Base-by-base conservation (phyloP, 306 rosid genomes). In the Vicia sativa region DNA sequence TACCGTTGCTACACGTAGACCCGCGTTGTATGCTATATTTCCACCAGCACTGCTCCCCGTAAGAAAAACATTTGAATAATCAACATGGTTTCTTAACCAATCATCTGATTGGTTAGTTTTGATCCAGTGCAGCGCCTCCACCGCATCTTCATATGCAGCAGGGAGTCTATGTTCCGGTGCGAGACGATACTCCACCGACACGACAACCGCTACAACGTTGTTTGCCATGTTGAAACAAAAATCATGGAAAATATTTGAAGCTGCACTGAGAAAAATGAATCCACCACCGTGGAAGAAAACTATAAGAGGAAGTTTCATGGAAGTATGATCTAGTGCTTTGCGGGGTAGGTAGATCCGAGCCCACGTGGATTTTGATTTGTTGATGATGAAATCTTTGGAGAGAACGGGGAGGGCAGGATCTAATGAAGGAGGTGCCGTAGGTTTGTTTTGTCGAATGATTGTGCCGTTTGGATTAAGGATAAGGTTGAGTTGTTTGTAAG, bases 101-200 rank as follows among this genome's bases (percentile, higher is more conserved):
- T 56, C 79, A 35, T 85, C 81, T 2, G 2, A 7, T 21, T 50
- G 55, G 43, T 60, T 46, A 59, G 83, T 34, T 80, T 57, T 75
- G 56, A 84, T 78, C 79, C 84, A 79, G 67, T 75, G 85, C 55
- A 87, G 67, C 49, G 92, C 86, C 15, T 87, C 87, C 72, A 78
- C 18, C 1, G 82, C 89, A 68, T 81, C 89, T 0, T 84, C 92
- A 7, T 79, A 87, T 0, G 92, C 87, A 1, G 84, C 81, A 1
- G 87, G 86, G 21, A 78, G 80, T 3, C 81, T 80, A 35, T 87
- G 84, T 71, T 84, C 85, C 0, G 85, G 92, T 10, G 87, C 83
- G 1, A 84, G 83, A 5, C 89, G 82, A 63, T 84, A 87, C 15
- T 80, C 86, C 0, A 87, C 13, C n/a, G 87, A 84, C 9, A 35